Conservation (phyloP, 768 basidiomycete species). For the Kwoniella pini region DNA sequence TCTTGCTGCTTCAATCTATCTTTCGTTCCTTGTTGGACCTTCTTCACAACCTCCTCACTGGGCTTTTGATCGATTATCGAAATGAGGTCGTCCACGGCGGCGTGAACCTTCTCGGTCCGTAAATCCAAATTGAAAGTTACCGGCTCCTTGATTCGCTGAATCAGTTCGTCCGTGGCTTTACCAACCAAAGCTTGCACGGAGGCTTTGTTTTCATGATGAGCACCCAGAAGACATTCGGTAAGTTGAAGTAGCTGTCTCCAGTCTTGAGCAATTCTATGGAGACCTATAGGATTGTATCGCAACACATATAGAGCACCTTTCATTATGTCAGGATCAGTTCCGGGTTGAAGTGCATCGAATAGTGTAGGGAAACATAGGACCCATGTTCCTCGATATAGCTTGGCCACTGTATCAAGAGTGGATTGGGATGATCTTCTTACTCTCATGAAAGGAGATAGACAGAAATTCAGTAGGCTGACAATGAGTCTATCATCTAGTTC, state of each 20-base stretch:
- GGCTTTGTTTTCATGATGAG: conserved; percentile 81
- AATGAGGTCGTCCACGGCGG: conserved; percentile 26
- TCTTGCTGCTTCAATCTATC: conserved; percentile 26
- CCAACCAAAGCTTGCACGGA: conserved; percentile 44
- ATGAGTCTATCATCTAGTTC: conserved; percentile 56
- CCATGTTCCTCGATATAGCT: conserved; percentile 55
- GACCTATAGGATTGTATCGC: conserved; percentile 66
- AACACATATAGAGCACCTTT: conserved; percentile 85
- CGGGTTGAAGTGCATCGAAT: conserved; percentile 59
- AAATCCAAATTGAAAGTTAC: conserved; percentile 26
- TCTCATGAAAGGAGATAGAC: conserved; percentile 54
- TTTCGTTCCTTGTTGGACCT: conserved; percentile 18
- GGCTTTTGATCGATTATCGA: conserved; percentile 19
- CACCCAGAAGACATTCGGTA: conserved; percentile 65
- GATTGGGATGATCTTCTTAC: conserved; percentile 38
- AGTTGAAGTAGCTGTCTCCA: conserved; percentile 66
- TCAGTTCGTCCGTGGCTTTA: conserved; percentile 46
- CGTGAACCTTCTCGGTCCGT: conserved; percentile 25
- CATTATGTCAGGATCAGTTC: conserved; percentile 82
- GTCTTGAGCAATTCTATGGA: conserved; percentile 59
- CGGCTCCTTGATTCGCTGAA: conserved; percentile 36
- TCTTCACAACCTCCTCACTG: conserved; percentile 15
- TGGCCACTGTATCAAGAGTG: conserved; percentile 35
- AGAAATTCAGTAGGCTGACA: conserved; percentile 55
- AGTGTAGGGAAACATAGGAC: conserved; percentile 54